Evolutionary conservation across 2,329 filamentous ascomycete genomes (phyloP), one percentile per base, ranked within the genome.

Genomic region (Aspergillus clavatus): DNA sequence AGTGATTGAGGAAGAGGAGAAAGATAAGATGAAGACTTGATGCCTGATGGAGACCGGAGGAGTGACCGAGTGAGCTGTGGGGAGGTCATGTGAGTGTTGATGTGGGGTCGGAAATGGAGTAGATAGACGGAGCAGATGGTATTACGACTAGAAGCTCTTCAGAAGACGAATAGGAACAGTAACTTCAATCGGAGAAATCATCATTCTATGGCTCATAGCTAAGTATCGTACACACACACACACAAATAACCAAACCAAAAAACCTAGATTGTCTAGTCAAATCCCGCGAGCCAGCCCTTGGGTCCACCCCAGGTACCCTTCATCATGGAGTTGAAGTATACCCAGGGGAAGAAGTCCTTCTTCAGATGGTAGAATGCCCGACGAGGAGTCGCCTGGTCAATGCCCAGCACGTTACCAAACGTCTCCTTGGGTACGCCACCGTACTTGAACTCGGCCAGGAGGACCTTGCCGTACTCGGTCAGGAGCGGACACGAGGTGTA

Each of bases 291-390:
- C 67, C 66, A 81, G 0, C 80, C 80, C 59, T 77, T 79, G 0
- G 80, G 78, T 5, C 80, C 80, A 18, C 69, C 79, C 80, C 81
- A 83, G 6, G 71, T 78, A 5, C 80, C 81, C 65, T 80, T 82
- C 5, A 83, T 73, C 73, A 82, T 76, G 28, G 71, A 73, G 28
- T 77, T 74, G 42, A 72, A 74, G 63, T 83, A 83, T 2, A 84
- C 80, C 80, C 80, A 83, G 0, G 81, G 81, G 64, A 84, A 84
- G 55, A 84, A 84, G 56, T 83, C 75, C 66, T 81, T 83, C 70
- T 84, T 84, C 36, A 84, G 53, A 54, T 82, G 69, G 52, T 80
- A 84, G 57, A 84, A 84, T 0, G 74, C 67, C 3, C 74, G 72
- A 3, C 79, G 72, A 2, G 81, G 81, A 7, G 65, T 63, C 0